phyloP scores from a whole-genome alignment of 2,329 filamentous ascomycete species.

The Neofusicoccum ribis region DNA sequence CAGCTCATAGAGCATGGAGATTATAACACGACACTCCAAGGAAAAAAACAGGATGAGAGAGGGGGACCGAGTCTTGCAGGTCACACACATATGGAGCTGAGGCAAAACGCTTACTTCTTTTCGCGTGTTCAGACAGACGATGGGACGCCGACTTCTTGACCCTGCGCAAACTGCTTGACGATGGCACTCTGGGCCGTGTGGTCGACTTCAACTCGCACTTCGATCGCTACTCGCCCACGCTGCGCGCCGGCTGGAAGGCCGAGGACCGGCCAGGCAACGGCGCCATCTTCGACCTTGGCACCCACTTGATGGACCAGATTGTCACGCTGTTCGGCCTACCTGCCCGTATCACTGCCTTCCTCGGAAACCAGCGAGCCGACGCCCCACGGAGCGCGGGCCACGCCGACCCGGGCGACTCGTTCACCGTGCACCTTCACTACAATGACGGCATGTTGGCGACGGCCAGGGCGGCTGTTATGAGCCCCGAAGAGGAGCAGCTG shows the following conservation, averaged over 20 bases:
- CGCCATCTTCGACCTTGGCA: slow-evolving; percentile 72
- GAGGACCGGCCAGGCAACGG: slow-evolving; percentile 65
- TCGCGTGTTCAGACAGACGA: slow-evolving; percentile 54
- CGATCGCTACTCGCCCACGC: slow-evolving; percentile 67
- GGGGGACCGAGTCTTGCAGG: neutral
- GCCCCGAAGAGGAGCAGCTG: slow-evolving; percentile 67
- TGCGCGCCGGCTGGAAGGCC: slow-evolving; percentile 63
- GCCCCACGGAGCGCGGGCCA: neutral
- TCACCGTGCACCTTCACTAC: slow-evolving; percentile 68
- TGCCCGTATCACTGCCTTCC: slow-evolving; percentile 64
- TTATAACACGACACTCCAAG: too few relatives aligned
- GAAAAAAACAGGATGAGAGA: too few relatives aligned
- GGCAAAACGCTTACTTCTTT: neutral
- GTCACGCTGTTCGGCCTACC: slow-evolving; percentile 71
- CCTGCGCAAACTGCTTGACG: slow-evolving; percentile 61
- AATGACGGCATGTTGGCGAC: slow-evolving; percentile 62
- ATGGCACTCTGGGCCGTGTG: slow-evolving; percentile 66
- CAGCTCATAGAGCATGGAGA: neutral
- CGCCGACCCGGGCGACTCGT: slow-evolving; percentile 56
- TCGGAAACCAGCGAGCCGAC: slow-evolving; percentile 65
- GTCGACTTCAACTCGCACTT: slow-evolving; percentile 80
- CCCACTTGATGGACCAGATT: slow-evolving; percentile 74
- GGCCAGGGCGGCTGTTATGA: slow-evolving; percentile 68
- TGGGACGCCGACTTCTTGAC: slow-evolving; percentile 79
- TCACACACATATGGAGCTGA: slow-evolving; percentile 24